Evolutionary conservation across 495 filamentous ascomycete genomes (phyloP).

Genomic region (Mytilinidion resinicola): DNA sequence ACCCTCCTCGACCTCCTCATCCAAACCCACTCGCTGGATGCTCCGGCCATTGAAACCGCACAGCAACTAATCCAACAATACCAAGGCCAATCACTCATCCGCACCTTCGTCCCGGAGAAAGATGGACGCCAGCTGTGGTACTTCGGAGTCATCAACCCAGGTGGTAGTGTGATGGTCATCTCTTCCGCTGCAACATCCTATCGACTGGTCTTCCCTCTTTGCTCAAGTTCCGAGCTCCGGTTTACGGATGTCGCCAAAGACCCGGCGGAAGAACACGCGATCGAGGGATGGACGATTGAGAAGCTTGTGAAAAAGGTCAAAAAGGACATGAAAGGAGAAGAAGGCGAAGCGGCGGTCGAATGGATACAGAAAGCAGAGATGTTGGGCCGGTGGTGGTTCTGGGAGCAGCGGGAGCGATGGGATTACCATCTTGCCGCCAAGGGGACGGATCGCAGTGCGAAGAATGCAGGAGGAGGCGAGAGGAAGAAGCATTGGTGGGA

Average conservation of each 20-base stretch:
- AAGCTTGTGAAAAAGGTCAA: slow-evolving; percentile 19
- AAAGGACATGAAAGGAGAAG: not conserved
- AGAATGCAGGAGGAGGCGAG: slow-evolving; percentile 19
- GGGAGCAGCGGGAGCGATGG: slow-evolving; percentile 41
- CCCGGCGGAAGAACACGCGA: slow-evolving; percentile 34
- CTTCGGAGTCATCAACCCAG: slow-evolving; percentile 44
- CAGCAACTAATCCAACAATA: slow-evolving; percentile 40
- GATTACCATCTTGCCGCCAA: slow-evolving; percentile 31
- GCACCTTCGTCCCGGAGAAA: slow-evolving; percentile 35
- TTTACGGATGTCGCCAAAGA: slow-evolving; percentile 38
- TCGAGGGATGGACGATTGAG: slow-evolving; percentile 7
- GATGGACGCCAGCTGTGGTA: slow-evolving; percentile 39
- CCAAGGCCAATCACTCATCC: slow-evolving; percentile 45
- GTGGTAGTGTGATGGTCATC: slow-evolving; percentile 40
- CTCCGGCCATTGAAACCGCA: slow-evolving; percentile 34
- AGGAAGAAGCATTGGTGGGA: slow-evolving; percentile 28
- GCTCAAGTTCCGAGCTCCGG: slow-evolving; percentile 36
- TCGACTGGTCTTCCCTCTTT: slow-evolving; percentile 41
- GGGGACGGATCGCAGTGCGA: not conserved
- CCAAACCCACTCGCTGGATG: slow-evolving; percentile 40
- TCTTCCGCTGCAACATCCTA: slow-evolving; percentile 38
- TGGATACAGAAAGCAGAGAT: slow-evolving; percentile 45
- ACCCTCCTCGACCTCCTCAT: slow-evolving; percentile 47
- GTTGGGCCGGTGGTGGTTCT: slow-evolving; percentile 42
- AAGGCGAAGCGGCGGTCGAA: slow-evolving; percentile 37